Evolutionary conservation across 2,329 filamentous ascomycete genomes (phyloP).

Genomic region (Aspergillus aculeatus): DNA sequence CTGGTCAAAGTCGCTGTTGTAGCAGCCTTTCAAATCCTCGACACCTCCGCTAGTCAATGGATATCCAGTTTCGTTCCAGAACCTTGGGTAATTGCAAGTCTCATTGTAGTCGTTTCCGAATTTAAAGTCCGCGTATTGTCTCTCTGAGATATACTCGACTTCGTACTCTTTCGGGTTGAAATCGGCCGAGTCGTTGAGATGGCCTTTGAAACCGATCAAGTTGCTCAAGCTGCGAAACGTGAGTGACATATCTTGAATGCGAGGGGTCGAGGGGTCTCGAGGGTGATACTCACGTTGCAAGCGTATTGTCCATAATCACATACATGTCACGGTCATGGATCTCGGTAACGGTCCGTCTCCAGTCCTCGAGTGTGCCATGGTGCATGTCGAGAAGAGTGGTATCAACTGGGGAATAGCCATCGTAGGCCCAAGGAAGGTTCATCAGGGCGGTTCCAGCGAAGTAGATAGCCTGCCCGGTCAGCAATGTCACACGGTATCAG

Average conservation of each 20-base stretch:
- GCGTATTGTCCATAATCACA: conserved; percentile 63
- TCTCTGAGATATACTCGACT: conserved; percentile 54
- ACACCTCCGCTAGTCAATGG: conserved; percentile 49
- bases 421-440: conserved; percentile 63
- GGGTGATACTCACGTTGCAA: conserved; percentile 50
- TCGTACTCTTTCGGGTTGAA: conserved; percentile 57
- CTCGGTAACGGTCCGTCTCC: conserved; percentile 56
- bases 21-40: conserved; percentile 53
- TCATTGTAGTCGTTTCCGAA: conserved; percentile 54
- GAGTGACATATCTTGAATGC: not conserved
- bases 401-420: conserved; percentile 60
- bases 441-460: conserved; percentile 61
- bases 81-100: conserved; percentile 57
- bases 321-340: conserved; percentile 63
- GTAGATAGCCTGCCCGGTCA: conserved; percentile 51
- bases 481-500: not conserved
- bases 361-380: conserved; percentile 58
- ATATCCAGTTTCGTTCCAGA: conserved; percentile 58
- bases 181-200: conserved; percentile 50
- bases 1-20: conserved; percentile 62
- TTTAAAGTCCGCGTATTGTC: conserved; percentile 58
- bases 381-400: conserved; percentile 63
- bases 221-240: conserved; percentile 48
- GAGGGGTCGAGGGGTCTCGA: too few species aligned
- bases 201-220: conserved; percentile 50